These are phyloP conservation scores for Globisporangium sylvaticum DNA, from an alignment of 352 stramenopile genomes.

Conservation along the genomic window DNA sequence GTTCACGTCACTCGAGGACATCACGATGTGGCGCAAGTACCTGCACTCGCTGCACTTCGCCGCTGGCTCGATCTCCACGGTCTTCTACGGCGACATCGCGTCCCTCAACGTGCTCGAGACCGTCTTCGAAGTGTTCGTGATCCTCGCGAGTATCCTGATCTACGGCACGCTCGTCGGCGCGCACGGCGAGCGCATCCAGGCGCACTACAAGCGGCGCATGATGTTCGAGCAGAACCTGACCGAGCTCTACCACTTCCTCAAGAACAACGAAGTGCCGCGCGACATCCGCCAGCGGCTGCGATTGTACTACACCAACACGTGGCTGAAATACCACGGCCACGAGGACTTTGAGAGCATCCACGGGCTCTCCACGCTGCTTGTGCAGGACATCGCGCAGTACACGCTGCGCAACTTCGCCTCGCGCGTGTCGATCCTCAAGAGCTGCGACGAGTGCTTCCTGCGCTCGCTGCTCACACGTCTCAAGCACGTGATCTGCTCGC, in stretches of 20 bases:
- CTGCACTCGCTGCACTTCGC: constrained; percentile 58
- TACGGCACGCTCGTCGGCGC: constrained; percentile 65
- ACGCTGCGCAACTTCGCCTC: constrained; percentile 54
- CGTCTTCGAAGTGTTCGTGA: constrained; percentile 49
- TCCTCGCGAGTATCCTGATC: constrained; percentile 65
- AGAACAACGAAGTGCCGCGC: constrained; percentile 51
- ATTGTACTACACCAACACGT: constrained; percentile 68
- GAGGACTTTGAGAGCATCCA: constrained; percentile 56
- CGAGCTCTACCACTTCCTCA: constrained; percentile 58
- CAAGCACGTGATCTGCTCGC: constrained; percentile 65
- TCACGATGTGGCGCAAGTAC: constrained; percentile 46
- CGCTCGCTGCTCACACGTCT: constrained; percentile 55
- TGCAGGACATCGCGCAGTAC: constrained; percentile 69
- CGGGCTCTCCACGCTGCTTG: constrained; percentile 51
- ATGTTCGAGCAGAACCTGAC: constrained; percentile 66
- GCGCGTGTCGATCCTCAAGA: constrained; percentile 60
- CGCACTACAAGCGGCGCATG: constrained; percentile 65
- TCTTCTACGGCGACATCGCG: constrained; percentile 69
- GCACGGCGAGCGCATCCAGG: constrained; percentile 54
- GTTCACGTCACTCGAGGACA: constrained; percentile 35
- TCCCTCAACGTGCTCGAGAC: constrained; percentile 61
- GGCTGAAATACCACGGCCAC: constrained; percentile 59
- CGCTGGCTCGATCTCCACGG: constrained; percentile 58
- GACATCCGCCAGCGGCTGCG: constrained; percentile 46
- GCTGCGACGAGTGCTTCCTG: constrained; percentile 64